A percentile compares a stretch with the other conserved stretches of the same genome.
Conservation (phyloP, 495 filamentous ascomycete genomes). For the Copromyces sp. region DNA sequence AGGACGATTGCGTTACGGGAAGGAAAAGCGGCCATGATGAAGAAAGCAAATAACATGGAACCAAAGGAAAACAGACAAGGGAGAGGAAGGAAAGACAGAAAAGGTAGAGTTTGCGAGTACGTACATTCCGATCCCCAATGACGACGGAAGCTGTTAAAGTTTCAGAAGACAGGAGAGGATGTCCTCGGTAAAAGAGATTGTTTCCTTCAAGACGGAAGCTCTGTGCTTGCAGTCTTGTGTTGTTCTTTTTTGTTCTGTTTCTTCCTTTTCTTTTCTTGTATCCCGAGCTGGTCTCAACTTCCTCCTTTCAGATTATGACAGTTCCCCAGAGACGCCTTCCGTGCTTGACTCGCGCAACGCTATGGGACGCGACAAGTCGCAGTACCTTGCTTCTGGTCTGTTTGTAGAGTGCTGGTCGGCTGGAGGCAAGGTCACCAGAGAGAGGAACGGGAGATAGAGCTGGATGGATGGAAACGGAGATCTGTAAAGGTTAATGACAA, state of each 20-base stretch:
- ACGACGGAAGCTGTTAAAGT: constrained; percentile 12
- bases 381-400: background rate
- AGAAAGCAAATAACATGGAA: constrained; percentile 2
- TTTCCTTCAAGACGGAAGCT: constrained; percentile 19
- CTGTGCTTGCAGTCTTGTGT: constrained; percentile 15
- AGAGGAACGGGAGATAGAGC: background rate
- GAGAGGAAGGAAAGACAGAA: constrained; percentile 3
- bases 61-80: constrained; percentile 13
- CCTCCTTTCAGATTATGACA: background rate
- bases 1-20: background rate
- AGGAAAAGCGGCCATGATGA: constrained; percentile 1
- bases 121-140: constrained; percentile 26
- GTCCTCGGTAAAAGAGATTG: constrained; percentile 13
- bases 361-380: background rate
- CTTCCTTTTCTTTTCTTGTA: constrained; percentile 1
- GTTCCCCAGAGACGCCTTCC: background rate
- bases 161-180: constrained; percentile 7
- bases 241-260: background rate
- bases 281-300: background rate
- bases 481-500: background rate
- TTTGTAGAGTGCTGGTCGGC: background rate
- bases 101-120: constrained; percentile 6
- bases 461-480: background rate
- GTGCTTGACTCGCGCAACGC: background rate
- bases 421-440: background rate